Conservation (phyloP, 495 filamentous ascomycete genomes). For the Trichoderma asperelloides region DNA sequence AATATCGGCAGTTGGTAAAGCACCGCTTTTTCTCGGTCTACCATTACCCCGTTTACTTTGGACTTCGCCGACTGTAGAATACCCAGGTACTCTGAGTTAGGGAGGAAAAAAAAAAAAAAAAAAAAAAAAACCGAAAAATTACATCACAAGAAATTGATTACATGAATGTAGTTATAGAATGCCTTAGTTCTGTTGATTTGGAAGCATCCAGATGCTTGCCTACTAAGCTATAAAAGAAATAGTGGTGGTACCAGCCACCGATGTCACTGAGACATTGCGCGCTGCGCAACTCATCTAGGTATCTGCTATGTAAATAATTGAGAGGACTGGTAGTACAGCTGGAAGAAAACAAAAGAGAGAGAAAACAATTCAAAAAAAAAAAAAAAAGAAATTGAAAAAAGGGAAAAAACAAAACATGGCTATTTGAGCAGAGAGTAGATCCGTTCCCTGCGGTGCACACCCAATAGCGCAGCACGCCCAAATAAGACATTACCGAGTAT, state of each 20-base stretch:
- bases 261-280: slow-evolving; percentile 6
- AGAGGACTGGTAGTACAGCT: neutral
- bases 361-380: neutral
- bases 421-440: neutral
- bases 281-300: slow-evolving; percentile 1
- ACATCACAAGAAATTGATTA: neutral
- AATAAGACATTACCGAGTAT: slow-evolving; percentile 3
- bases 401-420: neutral
- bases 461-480: neutral
- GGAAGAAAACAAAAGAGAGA: neutral
- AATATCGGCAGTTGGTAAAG: too few species aligned
- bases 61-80: too few species aligned
- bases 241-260: slow-evolving; percentile 1
- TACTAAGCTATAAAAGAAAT: neutral
- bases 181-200: neutral
- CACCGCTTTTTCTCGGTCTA: too few species aligned
- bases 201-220: neutral
- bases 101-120: too few species aligned
- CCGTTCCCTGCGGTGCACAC: neutral
- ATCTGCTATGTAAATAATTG: too few species aligned
- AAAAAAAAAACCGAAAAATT: too few species aligned
- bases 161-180: neutral
- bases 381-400: neutral
- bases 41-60: too few species aligned
- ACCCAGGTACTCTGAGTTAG: neutral